These are phyloP conservation scores for Nephelium lappaceum DNA, from an alignment of 345 rosid genomes.

Conservation along the genomic window DNA sequence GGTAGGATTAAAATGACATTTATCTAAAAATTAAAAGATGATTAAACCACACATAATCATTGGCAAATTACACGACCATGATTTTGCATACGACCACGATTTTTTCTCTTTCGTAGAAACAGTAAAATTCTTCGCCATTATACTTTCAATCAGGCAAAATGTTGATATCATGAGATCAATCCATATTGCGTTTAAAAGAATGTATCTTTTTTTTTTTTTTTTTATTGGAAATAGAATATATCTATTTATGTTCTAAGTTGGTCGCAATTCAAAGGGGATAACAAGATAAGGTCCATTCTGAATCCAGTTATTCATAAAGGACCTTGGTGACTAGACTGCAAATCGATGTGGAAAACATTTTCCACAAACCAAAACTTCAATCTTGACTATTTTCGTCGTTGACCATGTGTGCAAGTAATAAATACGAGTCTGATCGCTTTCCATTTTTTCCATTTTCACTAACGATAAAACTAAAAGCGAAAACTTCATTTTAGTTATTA, in stretches of 20 bases:
- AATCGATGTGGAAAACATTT: not conserved
- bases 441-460: not conserved
- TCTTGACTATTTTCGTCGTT: not conserved
- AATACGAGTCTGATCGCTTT: not conserved
- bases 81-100: not conserved
- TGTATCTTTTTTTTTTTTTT: too few relatives aligned
- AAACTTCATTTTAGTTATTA: too few relatives aligned
- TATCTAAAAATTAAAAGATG: not conserved
- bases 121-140: too few relatives aligned
- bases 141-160: not conserved
- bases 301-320: not conserved
- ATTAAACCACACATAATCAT: too few relatives aligned
- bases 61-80: not conserved
- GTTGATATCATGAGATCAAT: too few relatives aligned
- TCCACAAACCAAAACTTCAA: not conserved
- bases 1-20: too few relatives aligned
- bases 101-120: too few relatives aligned
- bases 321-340: not conserved
- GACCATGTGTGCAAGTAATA: slow-evolving; percentile 10
- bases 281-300: not conserved
- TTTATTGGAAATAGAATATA: too few relatives aligned
- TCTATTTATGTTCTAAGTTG: too few relatives aligned
- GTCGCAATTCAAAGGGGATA: not conserved
- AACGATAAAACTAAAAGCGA: not conserved
- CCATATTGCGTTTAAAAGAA: not conserved